A percentile compares a stretch with the other conserved stretches of the same genome.
Conservation (phyloP, 2,329 filamentous ascomycete genomes). For the Colletotrichum musae region DNA sequence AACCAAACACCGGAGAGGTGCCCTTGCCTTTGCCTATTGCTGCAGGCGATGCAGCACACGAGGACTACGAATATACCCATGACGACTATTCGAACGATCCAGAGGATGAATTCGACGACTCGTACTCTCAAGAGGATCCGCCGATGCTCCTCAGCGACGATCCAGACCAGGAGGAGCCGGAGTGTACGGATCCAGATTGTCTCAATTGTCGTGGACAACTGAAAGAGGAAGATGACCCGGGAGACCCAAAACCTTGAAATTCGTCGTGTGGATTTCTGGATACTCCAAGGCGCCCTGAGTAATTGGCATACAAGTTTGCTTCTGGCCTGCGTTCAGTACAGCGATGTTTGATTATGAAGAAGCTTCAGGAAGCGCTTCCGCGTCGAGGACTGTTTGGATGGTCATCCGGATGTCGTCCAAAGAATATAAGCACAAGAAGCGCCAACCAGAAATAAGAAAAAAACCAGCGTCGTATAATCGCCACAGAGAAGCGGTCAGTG, state of each 20-base stretch:
- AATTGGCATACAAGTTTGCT: neutral
- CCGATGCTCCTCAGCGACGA: slow-evolving; percentile 41
- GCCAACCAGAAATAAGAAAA: no score
- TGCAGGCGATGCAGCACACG: slow-evolving; percentile 56
- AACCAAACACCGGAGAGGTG: slow-evolving; percentile 43
- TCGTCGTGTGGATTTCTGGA: slow-evolving; percentile 1
- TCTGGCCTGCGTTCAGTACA: neutral
- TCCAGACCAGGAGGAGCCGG: slow-evolving; percentile 26
- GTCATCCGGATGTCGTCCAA: no score
- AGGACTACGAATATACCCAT: slow-evolving; percentile 51
- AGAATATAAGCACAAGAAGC: no score
- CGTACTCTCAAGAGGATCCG: slow-evolving; percentile 39
- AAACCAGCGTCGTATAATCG: no score
- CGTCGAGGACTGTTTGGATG: no score
- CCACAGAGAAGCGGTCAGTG: no score
- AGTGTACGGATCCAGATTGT: slow-evolving; percentile 22
- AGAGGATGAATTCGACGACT: slow-evolving; percentile 19
- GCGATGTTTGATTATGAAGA: neutral
- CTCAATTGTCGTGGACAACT: slow-evolving; percentile 13
- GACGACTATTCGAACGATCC: slow-evolving; percentile 24
- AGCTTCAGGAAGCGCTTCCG: neutral
- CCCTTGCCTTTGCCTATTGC: slow-evolving; percentile 43
- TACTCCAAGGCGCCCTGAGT: neutral
- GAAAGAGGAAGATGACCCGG: slow-evolving; percentile 30
- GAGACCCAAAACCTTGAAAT: slow-evolving; percentile 16